phyloP scores from a whole-genome alignment of 805 yeast species.

The Candida coquimbonensis region DNA sequence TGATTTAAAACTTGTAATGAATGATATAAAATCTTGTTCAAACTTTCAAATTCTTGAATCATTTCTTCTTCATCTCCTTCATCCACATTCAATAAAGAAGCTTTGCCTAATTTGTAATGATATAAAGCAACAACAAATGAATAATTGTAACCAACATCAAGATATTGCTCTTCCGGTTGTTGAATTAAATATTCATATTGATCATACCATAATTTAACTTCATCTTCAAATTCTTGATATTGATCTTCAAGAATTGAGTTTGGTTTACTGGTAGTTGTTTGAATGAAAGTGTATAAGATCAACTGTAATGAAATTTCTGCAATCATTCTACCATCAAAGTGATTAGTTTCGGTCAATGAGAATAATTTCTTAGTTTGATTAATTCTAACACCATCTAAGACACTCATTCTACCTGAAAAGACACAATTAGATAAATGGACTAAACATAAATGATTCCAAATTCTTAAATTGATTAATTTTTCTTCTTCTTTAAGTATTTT shows the following conservation, averaged over 20 bases:
- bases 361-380: slow-evolving; percentile 53
- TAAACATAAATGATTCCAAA: slow-evolving; percentile 66
- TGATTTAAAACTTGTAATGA: slow-evolving; percentile 20
- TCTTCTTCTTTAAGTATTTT: slow-evolving; percentile 26
- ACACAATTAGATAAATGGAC: slow-evolving; percentile 63
- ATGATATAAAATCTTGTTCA: slow-evolving; percentile 22
- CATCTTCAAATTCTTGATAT: slow-evolving; percentile 35
- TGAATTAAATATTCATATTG: slow-evolving; percentile 65
- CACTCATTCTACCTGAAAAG: slow-evolving; percentile 57
- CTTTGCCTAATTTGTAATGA: slow-evolving; percentile 26
- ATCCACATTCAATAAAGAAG: slow-evolving; percentile 3
- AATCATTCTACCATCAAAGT: slow-evolving; percentile 78
- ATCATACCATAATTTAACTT: slow-evolving; percentile 52
- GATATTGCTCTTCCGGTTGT: slow-evolving; percentile 69
- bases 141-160: slow-evolving; percentile 63
- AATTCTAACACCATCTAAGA: slow-evolving; percentile 52
- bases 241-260: slow-evolving; percentile 6
- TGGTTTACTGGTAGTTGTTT: slow-evolving; percentile 22
- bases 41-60: slow-evolving; percentile 15
- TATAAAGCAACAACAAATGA: slow-evolving; percentile 45
- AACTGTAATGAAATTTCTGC: slow-evolving; percentile 62
- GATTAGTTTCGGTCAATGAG: slow-evolving; percentile 54
- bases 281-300: slow-evolving; percentile 52
- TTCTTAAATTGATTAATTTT: slow-evolving; percentile 48
- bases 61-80: slow-evolving; percentile 9